Evolutionary conservation across 441 rosid genomes (phyloP), one percentile per base, ranked within the genome.

Genomic region (Dalechampia spathulata): DNA sequence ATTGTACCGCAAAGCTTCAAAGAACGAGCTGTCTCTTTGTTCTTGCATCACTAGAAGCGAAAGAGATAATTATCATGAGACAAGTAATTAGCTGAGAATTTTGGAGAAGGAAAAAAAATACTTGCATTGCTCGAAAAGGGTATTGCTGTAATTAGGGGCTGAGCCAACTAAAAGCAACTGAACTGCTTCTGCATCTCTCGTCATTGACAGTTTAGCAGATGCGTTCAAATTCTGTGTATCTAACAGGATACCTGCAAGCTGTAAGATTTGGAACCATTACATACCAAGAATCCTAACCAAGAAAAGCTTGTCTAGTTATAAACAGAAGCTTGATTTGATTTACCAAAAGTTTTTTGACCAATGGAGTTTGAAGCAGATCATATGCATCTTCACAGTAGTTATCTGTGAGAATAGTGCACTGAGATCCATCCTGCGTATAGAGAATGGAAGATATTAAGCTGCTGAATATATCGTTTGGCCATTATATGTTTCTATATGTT

Each of bases 131-230:
- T 75, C 71, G 26, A 59, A 81, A 30, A 83, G 66, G 43, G 54
- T 26, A 62, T 67, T 64, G 63, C 75, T 60, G 61, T 75, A 78
- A 63, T 64, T 70, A 15, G 82, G 77, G 41, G 75, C 52, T 37
- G 75, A 77, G 21, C 85, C 85, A 60, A 72, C 85, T 30, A 70
- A 67, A 13, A 81, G 78, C 53, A 83, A 65, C 64, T 72, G 82
- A 51, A 83, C 80, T 64, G 90, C 90, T 59, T 77, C 83, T 13
- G 82, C 70, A 63, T 77, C 87, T 77, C 86, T 83, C 27, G 80
- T 61, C 63, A 51, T 70, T 43, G 77, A 58, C 43, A 61, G 32
- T 46, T 63, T 67, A 63, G 63, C 65, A 11, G 63, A 48, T 37
- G 69, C 67, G 61, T 70, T 71, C 57, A 81, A 63, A 52, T 81